Evolutionary conservation across 1,284 basidiomycete species (phyloP).

Genomic region (Ceratobasidium sp.): DNA sequence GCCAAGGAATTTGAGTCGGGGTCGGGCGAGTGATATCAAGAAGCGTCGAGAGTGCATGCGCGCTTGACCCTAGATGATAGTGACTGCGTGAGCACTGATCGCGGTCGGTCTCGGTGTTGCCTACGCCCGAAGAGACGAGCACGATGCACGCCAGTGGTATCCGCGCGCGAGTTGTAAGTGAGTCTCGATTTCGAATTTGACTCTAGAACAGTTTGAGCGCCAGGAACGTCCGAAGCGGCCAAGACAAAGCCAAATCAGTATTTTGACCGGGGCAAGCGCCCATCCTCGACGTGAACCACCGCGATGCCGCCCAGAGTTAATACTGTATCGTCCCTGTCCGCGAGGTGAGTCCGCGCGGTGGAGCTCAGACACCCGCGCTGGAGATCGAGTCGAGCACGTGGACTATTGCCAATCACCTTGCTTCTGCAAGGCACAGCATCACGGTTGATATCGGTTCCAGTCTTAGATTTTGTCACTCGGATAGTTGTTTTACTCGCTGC

Average conservation of each 20-base stretch:
- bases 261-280: not conserved
- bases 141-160: no score
- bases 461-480: no score
- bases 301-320: not conserved
- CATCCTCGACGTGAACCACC: not conserved
- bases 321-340: not conserved
- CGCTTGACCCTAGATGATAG: slow-evolving; percentile 1
- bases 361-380: no score
- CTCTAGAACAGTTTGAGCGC: not conserved
- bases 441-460: no score
- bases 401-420: not conserved
- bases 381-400: not conserved
- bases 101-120: slow-evolving; percentile 15
- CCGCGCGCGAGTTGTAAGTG: not conserved
- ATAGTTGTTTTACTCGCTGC: no score
- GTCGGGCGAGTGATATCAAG: not conserved
- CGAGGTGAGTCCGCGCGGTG: no score
- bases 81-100: slow-evolving; percentile 20
- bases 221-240: not conserved
- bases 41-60: not conserved
- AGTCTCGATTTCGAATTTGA: not conserved
- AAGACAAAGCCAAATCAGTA: not conserved
- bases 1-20: slow-evolving; percentile 5
- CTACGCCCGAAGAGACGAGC: not conserved
- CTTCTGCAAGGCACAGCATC: no score